Evolutionary conservation across 257 asterid species (phyloP).

Genomic region (Salvia splendens): DNA sequence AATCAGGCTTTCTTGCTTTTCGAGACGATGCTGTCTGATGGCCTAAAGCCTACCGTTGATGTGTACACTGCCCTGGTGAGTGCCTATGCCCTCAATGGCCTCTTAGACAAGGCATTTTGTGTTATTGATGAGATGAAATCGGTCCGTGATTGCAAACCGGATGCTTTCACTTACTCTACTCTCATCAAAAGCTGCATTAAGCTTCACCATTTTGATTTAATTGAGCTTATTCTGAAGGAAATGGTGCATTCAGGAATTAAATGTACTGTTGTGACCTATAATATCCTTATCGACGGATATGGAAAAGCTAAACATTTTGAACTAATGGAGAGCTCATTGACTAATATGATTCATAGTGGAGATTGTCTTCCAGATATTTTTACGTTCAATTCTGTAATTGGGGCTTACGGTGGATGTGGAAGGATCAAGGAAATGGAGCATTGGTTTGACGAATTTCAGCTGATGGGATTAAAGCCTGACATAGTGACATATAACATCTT

Average conservation of each 20-base stretch:
- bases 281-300: slow-evolving; percentile 80
- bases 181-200: slow-evolving; percentile 70
- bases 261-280: slow-evolving; percentile 56
- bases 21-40: slow-evolving; percentile 65
- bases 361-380: slow-evolving; percentile 62
- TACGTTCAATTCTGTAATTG: slow-evolving; percentile 77
- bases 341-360: slow-evolving; percentile 66
- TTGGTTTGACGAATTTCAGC: slow-evolving; percentile 86
- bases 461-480: slow-evolving; percentile 83
- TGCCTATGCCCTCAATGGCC: slow-evolving; percentile 68
- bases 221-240: slow-evolving; percentile 53
- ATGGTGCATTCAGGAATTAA: slow-evolving; percentile 67
- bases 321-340: slow-evolving; percentile 63
- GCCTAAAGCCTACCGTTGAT: slow-evolving; percentile 71
- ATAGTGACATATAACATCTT: slow-evolving; percentile 69
- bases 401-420: slow-evolving; percentile 74
- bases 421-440: slow-evolving; percentile 74
- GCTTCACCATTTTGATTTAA: slow-evolving; percentile 53
- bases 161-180: slow-evolving; percentile 75
- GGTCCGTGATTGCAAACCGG: slow-evolving; percentile 61
- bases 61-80: slow-evolving; percentile 82
- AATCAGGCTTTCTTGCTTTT: slow-evolving; percentile 65
- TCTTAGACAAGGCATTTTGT: slow-evolving; percentile 61
- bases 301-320: slow-evolving; percentile 75
- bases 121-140: slow-evolving; percentile 65